Evolutionary conservation across 2,329 filamentous ascomycete species (phyloP), one percentile per base, ranked within the genome.

Genomic region (Epichloe brachyelytri): DNA sequence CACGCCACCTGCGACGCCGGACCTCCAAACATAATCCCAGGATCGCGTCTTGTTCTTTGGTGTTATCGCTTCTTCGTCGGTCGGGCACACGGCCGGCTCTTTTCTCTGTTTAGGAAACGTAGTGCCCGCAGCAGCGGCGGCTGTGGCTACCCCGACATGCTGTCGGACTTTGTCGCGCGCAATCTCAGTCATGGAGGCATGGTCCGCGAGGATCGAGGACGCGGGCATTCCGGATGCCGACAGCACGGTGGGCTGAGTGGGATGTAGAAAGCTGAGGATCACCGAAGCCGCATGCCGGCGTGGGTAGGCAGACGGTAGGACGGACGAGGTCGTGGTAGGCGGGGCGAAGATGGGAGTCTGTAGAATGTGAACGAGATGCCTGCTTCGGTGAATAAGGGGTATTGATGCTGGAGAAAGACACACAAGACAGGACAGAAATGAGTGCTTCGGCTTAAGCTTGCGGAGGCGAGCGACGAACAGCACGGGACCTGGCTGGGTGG

Each of bases 1-100:
- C 53, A 96, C 58, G 15, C 93, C 93, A 46, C 93, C 93, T 2
- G 93, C 91, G 34, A 95, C 70, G 36, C 87, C 88, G 55, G 86
- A 93, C 59, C 87, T 81, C 68, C 88, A 75, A 43, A 93, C 72
- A 68, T 97, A 97, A 59, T 95, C 86, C 57, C 85, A 71, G 64
- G 83, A 93, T 63, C 84, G 81, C 59, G 75, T 76, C 56, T 72
- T 72, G 55, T 67, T 63, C 57, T 70, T 67, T 30, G 75, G 65
- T 59, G 74, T 57, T 17, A 57, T 52, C 39, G 64, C 69, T 55
- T 76, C 72, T 58, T 78, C 69, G 61, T 77, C 74, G 43, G 74
- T 74, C 17, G 73, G 71, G 59, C 69, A 75, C 53, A 77, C 62
- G 38, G 71, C 61, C 26, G 72, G 63, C 43, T 70, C 60, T 56